Conservation (phyloP, 305 asterid species). For the Ilex paraguariensis region DNA sequence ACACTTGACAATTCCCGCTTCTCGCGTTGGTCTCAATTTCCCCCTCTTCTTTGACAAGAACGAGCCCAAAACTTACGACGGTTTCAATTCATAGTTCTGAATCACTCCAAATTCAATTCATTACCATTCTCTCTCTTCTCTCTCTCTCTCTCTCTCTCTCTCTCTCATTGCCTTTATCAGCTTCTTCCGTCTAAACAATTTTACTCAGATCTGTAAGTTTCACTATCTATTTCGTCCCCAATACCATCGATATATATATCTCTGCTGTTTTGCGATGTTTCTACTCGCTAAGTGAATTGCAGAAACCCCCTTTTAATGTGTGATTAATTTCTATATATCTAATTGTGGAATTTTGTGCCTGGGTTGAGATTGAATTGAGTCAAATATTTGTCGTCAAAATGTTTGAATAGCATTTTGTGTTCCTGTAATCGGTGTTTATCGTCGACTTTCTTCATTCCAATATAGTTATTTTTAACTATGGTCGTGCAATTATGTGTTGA, state of each 20-base stretch:
- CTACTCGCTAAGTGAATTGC: too few relatives aligned
- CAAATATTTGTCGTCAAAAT: too few relatives aligned
- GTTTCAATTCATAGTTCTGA: constrained; percentile 31
- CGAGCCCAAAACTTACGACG: constrained; percentile 17
- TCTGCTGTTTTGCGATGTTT: neutral
- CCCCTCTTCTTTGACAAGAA: constrained; percentile 1
- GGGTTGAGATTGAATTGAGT: neutral
- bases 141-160: constrained; percentile 4
- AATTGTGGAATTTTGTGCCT: neutral
- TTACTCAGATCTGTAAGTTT: constrained; percentile 28
- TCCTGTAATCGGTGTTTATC: too few relatives aligned
- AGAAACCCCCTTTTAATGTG: neutral
- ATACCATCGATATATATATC: neutral
- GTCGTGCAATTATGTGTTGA: too few relatives aligned
- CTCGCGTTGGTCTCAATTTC: constrained; percentile 24
- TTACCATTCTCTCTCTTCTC: constrained; percentile 1
- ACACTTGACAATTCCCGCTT: constrained; percentile 35
- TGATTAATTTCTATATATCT: neutral
- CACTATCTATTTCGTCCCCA: neutral
- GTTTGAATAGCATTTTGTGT: too few relatives aligned
- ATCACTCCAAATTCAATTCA: constrained; percentile 10
- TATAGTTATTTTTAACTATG: too few relatives aligned
- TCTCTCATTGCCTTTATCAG: neutral
- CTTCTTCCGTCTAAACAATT: constrained; percentile 7
- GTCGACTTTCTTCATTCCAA: too few relatives aligned